Percentiles rank a stretch among this genome's conserved stretches.
Evolutionary conservation across 208 protist species (phyloP).

Genomic region (Leishmania tarentolae): DNA sequence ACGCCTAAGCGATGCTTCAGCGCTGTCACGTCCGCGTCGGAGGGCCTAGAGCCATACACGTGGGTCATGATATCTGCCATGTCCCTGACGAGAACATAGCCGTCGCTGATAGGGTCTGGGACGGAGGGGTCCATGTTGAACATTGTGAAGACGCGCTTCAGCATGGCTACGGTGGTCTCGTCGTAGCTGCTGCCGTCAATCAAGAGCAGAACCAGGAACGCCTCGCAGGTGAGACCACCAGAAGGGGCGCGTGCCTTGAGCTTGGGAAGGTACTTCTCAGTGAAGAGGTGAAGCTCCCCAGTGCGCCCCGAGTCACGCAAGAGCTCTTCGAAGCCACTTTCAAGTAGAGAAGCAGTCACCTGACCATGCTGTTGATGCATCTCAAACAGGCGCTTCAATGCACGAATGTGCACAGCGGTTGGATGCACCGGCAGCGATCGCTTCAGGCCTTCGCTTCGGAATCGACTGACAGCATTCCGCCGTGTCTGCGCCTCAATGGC

Average conservation of each 20-base stretch:
- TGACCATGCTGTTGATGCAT: constrained; percentile 12
- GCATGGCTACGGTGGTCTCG: constrained; percentile 31
- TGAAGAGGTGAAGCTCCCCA: constrained; percentile 8
- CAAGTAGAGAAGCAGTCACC: constrained; percentile 15
- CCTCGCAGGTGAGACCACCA: constrained; percentile 53
- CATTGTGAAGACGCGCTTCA: constrained; percentile 59
- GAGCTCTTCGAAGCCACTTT: constrained; percentile 38
- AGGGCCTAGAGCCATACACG: constrained; percentile 41
- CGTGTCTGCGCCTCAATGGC: constrained; percentile 58
- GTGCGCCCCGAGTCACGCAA: constrained; percentile 35
- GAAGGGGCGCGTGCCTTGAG: constrained; percentile 50
- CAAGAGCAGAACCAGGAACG: constrained; percentile 64
- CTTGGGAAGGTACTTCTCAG: constrained; percentile 27
- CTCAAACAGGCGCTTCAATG: constrained; percentile 66
- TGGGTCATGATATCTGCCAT: constrained; percentile 47
- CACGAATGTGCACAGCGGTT: constrained; percentile 59
- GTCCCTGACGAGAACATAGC: constrained; percentile 52
- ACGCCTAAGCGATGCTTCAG: constrained; percentile 45
- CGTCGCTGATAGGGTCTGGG: constrained; percentile 24
- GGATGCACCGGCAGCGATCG: constrained; percentile 56
- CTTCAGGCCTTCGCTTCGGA: constrained; percentile 15
- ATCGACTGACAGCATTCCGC: constrained; percentile 53
- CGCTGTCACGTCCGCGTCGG: constrained; percentile 26
- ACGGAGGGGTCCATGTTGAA: constrained; percentile 58
- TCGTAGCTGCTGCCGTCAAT: constrained; percentile 58